Evolutionary conservation across 495 filamentous ascomycete species (phyloP).

Genomic region (Aspergillus nidulans): DNA sequence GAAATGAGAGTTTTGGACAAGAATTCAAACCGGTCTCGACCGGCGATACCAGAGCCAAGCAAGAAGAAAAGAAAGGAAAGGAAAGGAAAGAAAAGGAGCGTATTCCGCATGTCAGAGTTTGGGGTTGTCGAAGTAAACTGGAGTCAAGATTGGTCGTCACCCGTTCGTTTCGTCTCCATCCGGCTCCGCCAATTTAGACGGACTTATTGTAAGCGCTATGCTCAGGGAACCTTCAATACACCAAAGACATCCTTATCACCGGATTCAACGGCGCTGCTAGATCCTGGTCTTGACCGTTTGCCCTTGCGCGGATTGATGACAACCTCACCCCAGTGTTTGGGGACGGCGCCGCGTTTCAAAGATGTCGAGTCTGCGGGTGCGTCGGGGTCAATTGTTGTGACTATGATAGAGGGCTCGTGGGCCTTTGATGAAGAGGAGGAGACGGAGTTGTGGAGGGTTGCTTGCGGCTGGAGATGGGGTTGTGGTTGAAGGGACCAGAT

Average conservation of each 20-base stretch:
- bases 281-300: constrained; percentile 30
- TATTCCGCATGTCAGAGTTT: neutral
- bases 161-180: constrained; percentile 1
- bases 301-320: constrained; percentile 40
- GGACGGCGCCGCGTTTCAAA: constrained; percentile 25
- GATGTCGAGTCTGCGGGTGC: constrained; percentile 6
- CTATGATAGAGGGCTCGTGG: constrained; percentile 17
- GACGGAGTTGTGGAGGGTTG: constrained; percentile 34
- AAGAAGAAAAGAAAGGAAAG: constrained; percentile 4
- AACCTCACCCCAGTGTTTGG: constrained; percentile 47
- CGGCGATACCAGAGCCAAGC: constrained; percentile 10
- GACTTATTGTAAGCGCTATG: neutral
- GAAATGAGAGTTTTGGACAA: neutral
- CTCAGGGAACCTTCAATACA: constrained; percentile 38
- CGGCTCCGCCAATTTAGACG: neutral
- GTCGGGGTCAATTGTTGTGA: constrained; percentile 19
- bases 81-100: neutral
- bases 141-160: constrained; percentile 7
- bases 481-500: constrained; percentile 49
- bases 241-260: constrained; percentile 40
- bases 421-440: constrained; percentile 29
- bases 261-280: constrained; percentile 22
- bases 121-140: neutral
- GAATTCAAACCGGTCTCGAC: constrained; percentile 11
- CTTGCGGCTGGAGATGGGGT: constrained; percentile 44